Evolutionary conservation across 345 rosid species (phyloP).

Genomic region (Corymbia maculata): DNA sequence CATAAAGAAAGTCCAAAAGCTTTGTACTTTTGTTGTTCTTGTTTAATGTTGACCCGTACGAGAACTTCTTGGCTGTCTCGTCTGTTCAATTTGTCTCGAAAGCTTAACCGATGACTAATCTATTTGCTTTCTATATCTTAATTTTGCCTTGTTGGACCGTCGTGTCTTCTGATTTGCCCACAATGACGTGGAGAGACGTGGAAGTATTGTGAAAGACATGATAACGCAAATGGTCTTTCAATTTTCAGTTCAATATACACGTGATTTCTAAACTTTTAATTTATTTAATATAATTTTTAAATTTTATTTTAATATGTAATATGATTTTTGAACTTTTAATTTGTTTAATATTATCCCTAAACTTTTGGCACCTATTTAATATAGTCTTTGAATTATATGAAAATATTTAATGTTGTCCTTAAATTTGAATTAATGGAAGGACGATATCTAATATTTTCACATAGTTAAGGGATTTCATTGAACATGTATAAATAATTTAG

Average conservation of each 20-base stretch:
- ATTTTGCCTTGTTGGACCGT: neutral
- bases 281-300: fast-evolving
- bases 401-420: neutral
- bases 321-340: fast-evolving
- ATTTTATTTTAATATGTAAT: too few species aligned
- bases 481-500: neutral
- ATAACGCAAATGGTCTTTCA: too few species aligned
- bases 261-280: neutral
- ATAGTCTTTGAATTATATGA: too few species aligned
- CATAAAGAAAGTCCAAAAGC: neutral
- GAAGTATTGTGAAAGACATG: too few species aligned
- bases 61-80: too few species aligned
- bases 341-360: fast-evolving
- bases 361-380: fast-evolving
- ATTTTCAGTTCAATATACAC: too few species aligned
- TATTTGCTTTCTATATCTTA: too few species aligned
- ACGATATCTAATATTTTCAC: fast-evolving
- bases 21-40: neutral
- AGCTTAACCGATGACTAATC: too few species aligned
- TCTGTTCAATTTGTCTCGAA: too few species aligned
- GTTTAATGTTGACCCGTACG: neutral
- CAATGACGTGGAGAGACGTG: neutral
- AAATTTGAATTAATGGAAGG: fast-evolving
- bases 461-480: fast-evolving
- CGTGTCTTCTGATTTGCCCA: neutral